Base-by-base conservation (phyloP, 768 basidiomycete species). In the Cantharellus cinnabarinus region DNA sequence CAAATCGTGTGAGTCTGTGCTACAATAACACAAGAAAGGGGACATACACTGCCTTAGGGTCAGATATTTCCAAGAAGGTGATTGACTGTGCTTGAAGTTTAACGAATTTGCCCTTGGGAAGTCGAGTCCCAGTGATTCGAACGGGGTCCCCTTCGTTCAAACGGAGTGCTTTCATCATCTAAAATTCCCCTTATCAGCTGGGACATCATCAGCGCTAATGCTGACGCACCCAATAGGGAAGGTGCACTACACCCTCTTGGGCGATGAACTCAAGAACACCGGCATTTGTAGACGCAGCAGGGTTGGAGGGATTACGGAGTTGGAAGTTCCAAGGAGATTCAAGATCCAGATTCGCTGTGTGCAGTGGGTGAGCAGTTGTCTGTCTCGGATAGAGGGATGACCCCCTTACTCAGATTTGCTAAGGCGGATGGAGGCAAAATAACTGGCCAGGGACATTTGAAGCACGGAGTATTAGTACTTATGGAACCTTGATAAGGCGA, bases 231-330 rank as follows among this genome's bases (percentile, higher is more conserved):
- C 95, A 99, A 65, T 90, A 85, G 0, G 95, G 95, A 14, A 99
- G 75, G 73, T 98, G 85, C 2, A 93, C 93, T 10, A 85, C 76
- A 7, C 95, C 95, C 70, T 98, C 94, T 59, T 95, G 85, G 2
- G 95, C 94, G 63, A 97, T 97, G 71, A 99, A 99, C 68, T 99
- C 95, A 38, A 99, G 79, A 37, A 99, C 95, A 74, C 95, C 95
- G 1, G 87, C 88, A 68, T 99, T 89, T 1, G 95, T 98, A 29
- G 79, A 91, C 58, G 79, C 85, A 41, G 80, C 87, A 57, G 77
- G 76, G 72, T 85, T 93, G 65, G 73, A 56, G 0, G 95, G 94
- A 70, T 98, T 98, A 55, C 88, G 83, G 57, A 99, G 76, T 63
- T 94, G 83, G 69, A 99, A 99, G 75, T 86, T 89, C 93, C 93